A percentile compares a stretch with the other conserved stretches of the same genome.
Evolutionary conservation across 2,329 filamentous ascomycete genomes (phyloP).

Genomic region (Ophiostoma tasmaniense): DNA sequence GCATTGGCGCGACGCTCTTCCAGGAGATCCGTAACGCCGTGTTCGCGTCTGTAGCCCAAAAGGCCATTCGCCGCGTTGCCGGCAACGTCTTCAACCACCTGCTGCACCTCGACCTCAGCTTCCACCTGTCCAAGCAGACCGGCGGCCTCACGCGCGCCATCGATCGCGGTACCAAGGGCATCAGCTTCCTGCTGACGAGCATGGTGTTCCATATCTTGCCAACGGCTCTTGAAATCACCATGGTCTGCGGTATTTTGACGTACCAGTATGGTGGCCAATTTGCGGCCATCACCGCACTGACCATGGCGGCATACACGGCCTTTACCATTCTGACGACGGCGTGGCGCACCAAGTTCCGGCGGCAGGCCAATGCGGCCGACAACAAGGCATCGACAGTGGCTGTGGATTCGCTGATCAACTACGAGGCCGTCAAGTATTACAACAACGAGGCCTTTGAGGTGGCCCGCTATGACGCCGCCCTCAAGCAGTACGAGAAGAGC

Average conservation of each 20-base stretch:
- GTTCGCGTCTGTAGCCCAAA: constrained; percentile 94
- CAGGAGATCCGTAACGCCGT: constrained; percentile 93
- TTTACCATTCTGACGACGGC: constrained; percentile 96
- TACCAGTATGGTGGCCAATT: constrained; percentile 93
- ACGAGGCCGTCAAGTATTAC: constrained; percentile 98
- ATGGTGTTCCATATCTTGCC: constrained; percentile 98
- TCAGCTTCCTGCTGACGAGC: constrained; percentile 90
- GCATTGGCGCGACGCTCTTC: constrained; percentile 81
- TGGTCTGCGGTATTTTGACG: constrained; percentile 93
- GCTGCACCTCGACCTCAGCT: constrained; percentile 79
- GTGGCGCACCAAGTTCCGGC: constrained; percentile 93
- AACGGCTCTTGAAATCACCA: constrained; percentile 83
- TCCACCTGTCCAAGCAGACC: constrained; percentile 90
- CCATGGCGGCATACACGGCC: constrained; percentile 90
- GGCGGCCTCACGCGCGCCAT: constrained; percentile 90
- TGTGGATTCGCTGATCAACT: constrained; percentile 95
- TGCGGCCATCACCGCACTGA: constrained; percentile 78
- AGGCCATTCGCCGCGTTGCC: constrained; percentile 85
- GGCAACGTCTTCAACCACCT: constrained; percentile 89
- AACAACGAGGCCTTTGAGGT: constrained; percentile 98
- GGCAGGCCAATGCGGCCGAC: constrained; percentile 91
- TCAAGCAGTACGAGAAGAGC: constrained; percentile 80
- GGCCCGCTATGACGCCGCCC: constrained; percentile 75
- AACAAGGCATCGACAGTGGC: constrained; percentile 93
- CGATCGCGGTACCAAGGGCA: constrained; percentile 94